A percentile compares a stretch with the other conserved stretches of the same genome.
These are phyloP conservation scores for Celoporthe dispersa DNA, from an alignment of 2,329 filamentous ascomycete species.

Conservation along the genomic window DNA sequence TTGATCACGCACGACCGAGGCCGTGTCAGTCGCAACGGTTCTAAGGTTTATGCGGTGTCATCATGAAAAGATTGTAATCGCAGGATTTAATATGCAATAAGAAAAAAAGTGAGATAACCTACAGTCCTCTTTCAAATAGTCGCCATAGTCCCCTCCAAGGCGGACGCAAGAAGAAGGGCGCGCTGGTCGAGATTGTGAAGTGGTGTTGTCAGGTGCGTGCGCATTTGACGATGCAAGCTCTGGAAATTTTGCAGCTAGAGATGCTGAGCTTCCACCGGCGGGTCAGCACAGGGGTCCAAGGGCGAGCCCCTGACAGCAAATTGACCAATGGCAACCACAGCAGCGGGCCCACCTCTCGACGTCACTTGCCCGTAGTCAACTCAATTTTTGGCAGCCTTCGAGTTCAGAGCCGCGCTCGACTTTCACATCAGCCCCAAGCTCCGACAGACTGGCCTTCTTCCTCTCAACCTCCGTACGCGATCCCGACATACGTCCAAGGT, in stretches of 20 bases:
- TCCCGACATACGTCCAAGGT: not conserved
- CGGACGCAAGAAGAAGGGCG: not conserved
- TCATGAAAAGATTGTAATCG: conserved; percentile 41
- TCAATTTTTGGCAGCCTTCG: conserved; percentile 26
- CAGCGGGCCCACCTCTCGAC: conserved; percentile 17
- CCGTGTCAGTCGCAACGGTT: conserved; percentile 64
- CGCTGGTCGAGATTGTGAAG: not conserved
- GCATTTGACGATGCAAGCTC: conserved; percentile 5
- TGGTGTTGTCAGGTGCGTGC: conserved; percentile 1
- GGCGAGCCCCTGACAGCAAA: not conserved
- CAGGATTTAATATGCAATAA: not conserved
- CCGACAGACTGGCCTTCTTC: not conserved
- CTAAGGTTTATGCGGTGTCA: conserved; percentile 56
- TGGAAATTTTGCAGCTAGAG: conserved; percentile 23
- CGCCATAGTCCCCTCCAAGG: not conserved
- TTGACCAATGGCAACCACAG: conserved; percentile 3
- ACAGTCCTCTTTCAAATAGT: conserved; percentile 4
- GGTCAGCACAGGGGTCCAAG: conserved; percentile 7
- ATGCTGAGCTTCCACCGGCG: too few relatives aligned
- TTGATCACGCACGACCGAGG: conserved; percentile 54
- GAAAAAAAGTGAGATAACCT: not conserved
- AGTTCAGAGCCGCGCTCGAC: not conserved
- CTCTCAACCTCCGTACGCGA: not conserved
- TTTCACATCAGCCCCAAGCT: not conserved
- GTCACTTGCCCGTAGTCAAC: conserved; percentile 25